These are phyloP conservation scores for Berkeleyomyces basicola DNA, from an alignment of 2,329 filamentous ascomycete genomes.

Conservation along the genomic window DNA sequence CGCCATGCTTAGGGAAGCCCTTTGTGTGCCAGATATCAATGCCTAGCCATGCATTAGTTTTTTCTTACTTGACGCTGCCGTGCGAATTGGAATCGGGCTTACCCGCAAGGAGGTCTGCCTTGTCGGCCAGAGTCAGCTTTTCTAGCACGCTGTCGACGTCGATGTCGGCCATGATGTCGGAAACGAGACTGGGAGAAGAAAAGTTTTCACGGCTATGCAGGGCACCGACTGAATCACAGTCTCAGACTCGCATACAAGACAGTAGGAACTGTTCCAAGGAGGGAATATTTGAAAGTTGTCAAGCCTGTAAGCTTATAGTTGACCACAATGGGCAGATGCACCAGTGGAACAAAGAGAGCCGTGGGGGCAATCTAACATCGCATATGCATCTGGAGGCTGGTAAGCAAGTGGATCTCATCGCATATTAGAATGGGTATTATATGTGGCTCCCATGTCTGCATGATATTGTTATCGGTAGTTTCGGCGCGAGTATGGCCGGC, in stretches of 20 bases:
- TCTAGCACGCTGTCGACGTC: constrained; percentile 44
- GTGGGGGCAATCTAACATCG: neutral
- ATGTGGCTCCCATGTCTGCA: neutral
- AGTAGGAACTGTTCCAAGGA: neutral
- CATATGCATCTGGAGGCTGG: neutral
- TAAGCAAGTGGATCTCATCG: neutral
- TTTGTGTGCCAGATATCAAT: constrained; percentile 42
- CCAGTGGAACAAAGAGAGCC: neutral
- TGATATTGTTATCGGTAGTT: neutral
- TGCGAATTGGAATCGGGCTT: constrained; percentile 18
- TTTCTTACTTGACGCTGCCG: neutral
- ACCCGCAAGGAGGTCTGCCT: constrained; percentile 66
- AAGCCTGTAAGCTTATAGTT: neutral
- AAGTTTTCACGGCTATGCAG: neutral
- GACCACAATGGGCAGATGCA: neutral
- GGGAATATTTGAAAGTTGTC: neutral
- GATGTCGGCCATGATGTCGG: constrained; percentile 30
- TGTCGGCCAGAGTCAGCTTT: constrained; percentile 56
- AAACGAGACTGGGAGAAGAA: neutral
- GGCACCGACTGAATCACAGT: neutral
- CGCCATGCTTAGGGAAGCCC: constrained; percentile 39
- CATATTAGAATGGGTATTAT: neutral
- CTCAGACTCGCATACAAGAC: neutral
- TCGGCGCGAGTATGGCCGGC: neutral
- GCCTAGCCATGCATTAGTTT: constrained; percentile 33